These are phyloP conservation scores for Aspergillus panamensis DNA, from an alignment of 495 filamentous ascomycete genomes.

Conservation along the genomic window DNA sequence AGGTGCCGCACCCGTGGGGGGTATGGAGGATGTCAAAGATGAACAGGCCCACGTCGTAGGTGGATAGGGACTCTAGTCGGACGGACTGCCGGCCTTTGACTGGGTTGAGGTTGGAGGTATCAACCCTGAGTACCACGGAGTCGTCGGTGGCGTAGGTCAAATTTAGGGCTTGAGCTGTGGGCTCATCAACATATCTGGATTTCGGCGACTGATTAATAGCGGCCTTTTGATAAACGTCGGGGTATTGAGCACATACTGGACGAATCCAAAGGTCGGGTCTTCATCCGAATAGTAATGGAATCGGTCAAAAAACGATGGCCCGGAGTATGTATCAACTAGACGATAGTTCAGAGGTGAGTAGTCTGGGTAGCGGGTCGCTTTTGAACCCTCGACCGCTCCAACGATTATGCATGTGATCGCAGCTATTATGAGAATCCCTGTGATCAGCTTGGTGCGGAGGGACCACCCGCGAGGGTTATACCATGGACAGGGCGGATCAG, in stretches of 20 bases:
- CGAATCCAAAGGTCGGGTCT: conserved; percentile 52
- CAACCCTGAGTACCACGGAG: conserved; percentile 52
- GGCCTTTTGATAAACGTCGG: not conserved
- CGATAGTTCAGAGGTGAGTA: conserved; percentile 49
- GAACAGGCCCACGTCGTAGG: conserved; percentile 51
- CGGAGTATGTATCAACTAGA: conserved; percentile 50
- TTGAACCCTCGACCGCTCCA: conserved; percentile 49
- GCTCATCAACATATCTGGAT: conserved; percentile 33
- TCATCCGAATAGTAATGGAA: conserved; percentile 52
- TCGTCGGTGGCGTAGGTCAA: conserved; percentile 48
- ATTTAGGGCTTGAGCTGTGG: conserved; percentile 37
- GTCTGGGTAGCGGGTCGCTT: conserved; percentile 50
- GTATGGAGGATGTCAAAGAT: conserved; percentile 53
- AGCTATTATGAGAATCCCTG: conserved; percentile 29
- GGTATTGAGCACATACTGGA: conserved; percentile 38
- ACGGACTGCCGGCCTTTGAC: conserved; percentile 50
- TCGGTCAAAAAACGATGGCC: conserved; percentile 46
- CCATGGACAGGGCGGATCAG: conserved; percentile 23
- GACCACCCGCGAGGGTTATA: conserved; percentile 53
- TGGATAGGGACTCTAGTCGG: conserved; percentile 49
- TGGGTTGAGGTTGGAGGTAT: conserved; percentile 42
- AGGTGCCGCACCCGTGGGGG: conserved; percentile 51
- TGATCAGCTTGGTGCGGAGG: conserved; percentile 42
- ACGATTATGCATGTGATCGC: conserved; percentile 52
- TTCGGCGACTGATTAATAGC: not conserved